A percentile compares a stretch with the other conserved stretches of the same genome.
Evolutionary conservation across 1,284 basidiomycete genomes (phyloP).

Genomic region (Tranzscheliella williamsii): DNA sequence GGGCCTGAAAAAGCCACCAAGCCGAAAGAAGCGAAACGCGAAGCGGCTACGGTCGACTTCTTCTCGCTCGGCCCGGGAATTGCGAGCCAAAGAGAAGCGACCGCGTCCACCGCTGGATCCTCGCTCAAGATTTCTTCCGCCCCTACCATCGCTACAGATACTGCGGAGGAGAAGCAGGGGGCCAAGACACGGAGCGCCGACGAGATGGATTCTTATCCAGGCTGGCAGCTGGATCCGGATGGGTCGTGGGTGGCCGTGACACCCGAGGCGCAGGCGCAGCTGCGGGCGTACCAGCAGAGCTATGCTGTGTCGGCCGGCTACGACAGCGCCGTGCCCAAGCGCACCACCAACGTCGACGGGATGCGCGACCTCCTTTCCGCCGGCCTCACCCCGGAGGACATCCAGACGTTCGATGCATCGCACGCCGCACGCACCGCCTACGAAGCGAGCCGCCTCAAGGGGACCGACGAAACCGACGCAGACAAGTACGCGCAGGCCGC

Average conservation of each 20-base stretch:
- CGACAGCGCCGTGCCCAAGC: background rate
- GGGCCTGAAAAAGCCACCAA: slow-evolving; percentile 5
- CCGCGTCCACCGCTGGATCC: background rate
- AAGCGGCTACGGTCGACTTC: no score
- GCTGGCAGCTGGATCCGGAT: slow-evolving; percentile 57
- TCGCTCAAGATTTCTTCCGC: slow-evolving; percentile 38
- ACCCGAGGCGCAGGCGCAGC: slow-evolving; percentile 52
- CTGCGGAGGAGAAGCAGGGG: background rate
- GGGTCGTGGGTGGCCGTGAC: slow-evolving; percentile 58
- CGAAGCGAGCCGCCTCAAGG: background rate
- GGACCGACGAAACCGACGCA: slow-evolving; percentile 5
- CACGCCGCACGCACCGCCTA: slow-evolving; percentile 37
- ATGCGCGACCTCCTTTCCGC: slow-evolving; percentile 18
- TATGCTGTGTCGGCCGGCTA: background rate
- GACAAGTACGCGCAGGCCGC: slow-evolving; percentile 32
- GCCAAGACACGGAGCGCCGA: no score
- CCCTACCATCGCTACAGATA: slow-evolving; percentile 15
- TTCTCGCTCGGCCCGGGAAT: slow-evolving; percentile 19
- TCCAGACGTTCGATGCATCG: slow-evolving; percentile 33
- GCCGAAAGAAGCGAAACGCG: slow-evolving; percentile 2
- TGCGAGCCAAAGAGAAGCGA: background rate
- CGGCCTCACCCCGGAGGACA: slow-evolving; percentile 10
- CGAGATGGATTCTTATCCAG: slow-evolving; percentile 27
- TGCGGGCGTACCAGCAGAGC: slow-evolving; percentile 32
- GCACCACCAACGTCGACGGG: slow-evolving; percentile 19